phyloP scores from a whole-genome alignment of 148 eudicot species.

The Arbutus unedo region DNA sequence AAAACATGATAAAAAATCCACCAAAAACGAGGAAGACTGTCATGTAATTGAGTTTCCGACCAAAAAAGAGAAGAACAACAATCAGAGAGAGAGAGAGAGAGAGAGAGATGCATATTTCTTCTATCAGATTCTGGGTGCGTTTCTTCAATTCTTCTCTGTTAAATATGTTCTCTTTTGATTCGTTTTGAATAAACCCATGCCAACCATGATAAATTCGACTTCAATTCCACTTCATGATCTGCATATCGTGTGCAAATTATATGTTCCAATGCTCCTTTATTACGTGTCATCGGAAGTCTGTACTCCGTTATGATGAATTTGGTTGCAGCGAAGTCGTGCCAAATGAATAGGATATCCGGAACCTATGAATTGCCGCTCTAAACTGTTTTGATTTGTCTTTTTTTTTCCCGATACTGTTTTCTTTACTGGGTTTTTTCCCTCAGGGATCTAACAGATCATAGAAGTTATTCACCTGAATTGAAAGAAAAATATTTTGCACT shows the following conservation, averaged over 20 bases:
- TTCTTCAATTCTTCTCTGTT: background rate
- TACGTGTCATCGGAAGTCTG: background rate
- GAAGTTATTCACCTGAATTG: background rate
- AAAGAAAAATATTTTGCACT: no score
- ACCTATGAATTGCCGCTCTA: background rate
- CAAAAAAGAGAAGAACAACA: no score
- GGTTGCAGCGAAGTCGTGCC: background rate
- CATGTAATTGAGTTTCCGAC: background rate
- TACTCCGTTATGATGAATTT: background rate
- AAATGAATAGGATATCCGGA: background rate
- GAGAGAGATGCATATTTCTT: constrained; percentile 20
- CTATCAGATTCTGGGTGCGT: constrained; percentile 31
- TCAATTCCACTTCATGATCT: background rate
- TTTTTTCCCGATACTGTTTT: background rate
- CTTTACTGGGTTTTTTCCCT: background rate
- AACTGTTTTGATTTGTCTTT: background rate
- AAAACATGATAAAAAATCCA: no score
- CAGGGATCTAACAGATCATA: background rate
- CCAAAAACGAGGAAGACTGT: no score
- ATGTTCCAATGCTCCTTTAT: background rate
- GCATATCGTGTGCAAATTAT: background rate
- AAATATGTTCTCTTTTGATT: background rate
- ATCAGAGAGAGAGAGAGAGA: background rate
- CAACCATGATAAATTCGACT: background rate
- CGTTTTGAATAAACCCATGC: background rate